Evolutionary conservation across 1,284 basidiomycete genomes (phyloP).

Genomic region (Microbotryum violaceum): DNA sequence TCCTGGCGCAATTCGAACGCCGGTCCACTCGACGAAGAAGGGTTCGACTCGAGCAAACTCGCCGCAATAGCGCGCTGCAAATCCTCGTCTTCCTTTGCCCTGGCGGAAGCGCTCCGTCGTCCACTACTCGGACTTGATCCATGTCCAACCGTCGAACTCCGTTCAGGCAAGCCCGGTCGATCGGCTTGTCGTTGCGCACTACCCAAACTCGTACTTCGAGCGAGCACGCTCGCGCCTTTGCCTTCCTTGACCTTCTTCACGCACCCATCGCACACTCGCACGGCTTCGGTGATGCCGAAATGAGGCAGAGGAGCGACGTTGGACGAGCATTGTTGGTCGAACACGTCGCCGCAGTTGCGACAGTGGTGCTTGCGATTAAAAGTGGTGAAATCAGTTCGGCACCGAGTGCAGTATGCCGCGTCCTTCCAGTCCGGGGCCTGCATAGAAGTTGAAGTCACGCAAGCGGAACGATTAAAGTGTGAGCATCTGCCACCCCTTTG

Average conservation of each 20-base stretch:
- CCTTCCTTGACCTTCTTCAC: slow-evolving; percentile 55
- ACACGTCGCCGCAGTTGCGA: slow-evolving; percentile 93
- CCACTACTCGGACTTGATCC: slow-evolving; percentile 27
- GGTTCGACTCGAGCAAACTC: slow-evolving; percentile 51
- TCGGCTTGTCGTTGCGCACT: slow-evolving; percentile 4
- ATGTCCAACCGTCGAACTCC: slow-evolving; percentile 29
- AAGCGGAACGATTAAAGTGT: background rate
- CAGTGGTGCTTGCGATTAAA: slow-evolving; percentile 99
- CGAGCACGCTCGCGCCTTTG: slow-evolving; percentile 12
- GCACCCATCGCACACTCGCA: slow-evolving; percentile 91
- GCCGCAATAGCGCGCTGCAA: slow-evolving; percentile 88
- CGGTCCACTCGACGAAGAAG: background rate
- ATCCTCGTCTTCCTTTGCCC: slow-evolving; percentile 67
- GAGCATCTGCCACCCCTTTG: slow-evolving; percentile 3
- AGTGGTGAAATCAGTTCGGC: slow-evolving; percentile 83
- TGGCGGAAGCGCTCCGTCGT: slow-evolving; percentile 41
- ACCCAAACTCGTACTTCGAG: slow-evolving; percentile 10
- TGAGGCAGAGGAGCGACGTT: slow-evolving; percentile 79
- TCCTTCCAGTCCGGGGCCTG: slow-evolving; percentile 88
- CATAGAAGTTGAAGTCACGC: background rate
- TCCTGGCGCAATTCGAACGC: slow-evolving; percentile 1
- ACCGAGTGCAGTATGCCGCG: slow-evolving; percentile 87
- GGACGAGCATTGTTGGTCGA: slow-evolving; percentile 87
- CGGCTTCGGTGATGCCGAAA: slow-evolving; percentile 87
- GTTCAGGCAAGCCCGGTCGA: slow-evolving; percentile 30